Base-by-base conservation (phyloP, 352 stramenopile species). In the Phytopythium ostracodes region DNA sequence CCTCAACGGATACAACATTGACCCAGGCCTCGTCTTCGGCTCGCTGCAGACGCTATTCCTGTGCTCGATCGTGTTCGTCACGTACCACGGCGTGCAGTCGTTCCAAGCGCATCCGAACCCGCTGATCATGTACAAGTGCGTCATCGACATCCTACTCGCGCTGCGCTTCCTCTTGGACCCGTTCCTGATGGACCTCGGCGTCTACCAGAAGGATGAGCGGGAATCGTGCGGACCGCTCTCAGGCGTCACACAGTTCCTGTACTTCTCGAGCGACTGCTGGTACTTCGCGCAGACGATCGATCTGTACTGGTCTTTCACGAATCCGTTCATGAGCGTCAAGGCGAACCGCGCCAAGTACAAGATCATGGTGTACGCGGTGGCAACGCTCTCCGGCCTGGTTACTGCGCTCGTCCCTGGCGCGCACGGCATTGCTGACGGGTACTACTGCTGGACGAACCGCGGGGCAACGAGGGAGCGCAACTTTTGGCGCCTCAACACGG, bases 1-100 rank as follows among this genome's bases (percentile, higher is more conserved):
- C 0, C 66, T 92, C 12, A 91, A 98, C 64, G 98, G 96, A 81
- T 99, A 92, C 65, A 65, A 60, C 35, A 87, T 89, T 36, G 76
- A 94, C 59, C 69, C 79, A 2, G 85, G 85, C 0, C 72, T 92
- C 20, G 81, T 94, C 2, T 88, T 92, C 57, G 85, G 85, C 36
- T 90, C 85, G 20, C 59, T 94, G 4, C 67, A 89, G 46, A 94
- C 85, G 5, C 67, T 94, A n/a, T 62, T 89, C 3, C 67, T 90
- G 10, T 88, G 83, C 40, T 64, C 68, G 2, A 75, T 89, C 64
- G 84, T 95, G 59, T 84, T 93, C 38, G 66, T 93, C 55, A 90
- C 84, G 54, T 95, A 89, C 63, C 74, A 90, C 58, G 81, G 81
- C 49, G 79, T 92, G 20, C 82, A 95, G 60, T 67, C 74, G 24